These are phyloP conservation scores for Lepiota subincarnata DNA, from an alignment of 768 basidiomycete species.

Conservation along the genomic window DNA sequence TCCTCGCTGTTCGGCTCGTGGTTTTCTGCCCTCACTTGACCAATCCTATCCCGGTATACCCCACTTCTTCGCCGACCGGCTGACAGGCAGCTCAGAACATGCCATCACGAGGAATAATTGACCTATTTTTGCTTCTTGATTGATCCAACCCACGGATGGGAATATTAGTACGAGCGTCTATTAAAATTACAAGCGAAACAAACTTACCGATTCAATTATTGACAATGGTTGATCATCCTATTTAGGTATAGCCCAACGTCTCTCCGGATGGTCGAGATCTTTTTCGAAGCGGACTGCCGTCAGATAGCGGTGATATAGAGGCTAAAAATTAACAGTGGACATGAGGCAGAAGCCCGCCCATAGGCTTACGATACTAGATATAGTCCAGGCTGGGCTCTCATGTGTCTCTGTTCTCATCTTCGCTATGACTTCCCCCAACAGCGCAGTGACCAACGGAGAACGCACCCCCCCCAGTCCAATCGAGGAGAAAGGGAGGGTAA, in stretches of 20 bases:
- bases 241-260: background rate
- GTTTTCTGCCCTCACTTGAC: background rate
- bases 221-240: background rate
- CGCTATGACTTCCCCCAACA: slow-evolving; percentile 2
- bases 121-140: background rate
- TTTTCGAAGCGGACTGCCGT: background rate
- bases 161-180: background rate
- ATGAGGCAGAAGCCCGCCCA: background rate
- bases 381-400: background rate
- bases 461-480: background rate
- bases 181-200: background rate
- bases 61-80: slow-evolving; percentile 5
- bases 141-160: background rate
- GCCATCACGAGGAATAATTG: background rate
- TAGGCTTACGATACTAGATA: background rate
- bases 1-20: no score
- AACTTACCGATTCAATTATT: background rate
- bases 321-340: background rate
- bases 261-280: background rate
- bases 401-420: background rate
- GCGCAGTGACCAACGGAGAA: no score
- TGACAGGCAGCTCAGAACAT: background rate
- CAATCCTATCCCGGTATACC: background rate
- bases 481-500: background rate
- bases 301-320: background rate